phyloP scores from a whole-genome alignment of 768 basidiomycete species.

The Sutorius australiensis region DNA sequence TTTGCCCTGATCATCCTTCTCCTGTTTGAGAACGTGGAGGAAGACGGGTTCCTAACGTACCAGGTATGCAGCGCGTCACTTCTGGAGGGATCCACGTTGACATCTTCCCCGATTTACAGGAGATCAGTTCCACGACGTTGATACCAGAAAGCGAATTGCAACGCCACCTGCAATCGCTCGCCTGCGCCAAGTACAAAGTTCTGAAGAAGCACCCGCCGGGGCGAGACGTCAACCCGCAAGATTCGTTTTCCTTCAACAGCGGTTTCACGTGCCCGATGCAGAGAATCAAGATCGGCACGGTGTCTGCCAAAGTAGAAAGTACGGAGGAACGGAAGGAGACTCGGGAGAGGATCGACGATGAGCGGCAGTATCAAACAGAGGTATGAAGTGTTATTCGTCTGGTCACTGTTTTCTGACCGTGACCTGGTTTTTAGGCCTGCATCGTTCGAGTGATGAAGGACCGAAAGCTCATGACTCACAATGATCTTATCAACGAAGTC shows the following conservation, averaged over 20 bases:
- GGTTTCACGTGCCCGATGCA: constrained; percentile 78
- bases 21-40: constrained; percentile 71
- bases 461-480: constrained; percentile 83
- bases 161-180: constrained; percentile 92
- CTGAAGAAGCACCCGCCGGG: constrained; percentile 88
- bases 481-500: constrained; percentile 86
- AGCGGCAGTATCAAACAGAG: constrained; percentile 85
- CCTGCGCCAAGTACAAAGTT: constrained; percentile 91
- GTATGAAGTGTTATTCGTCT: constrained; percentile 38
- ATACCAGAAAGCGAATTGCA: constrained; percentile 78
- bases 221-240: constrained; percentile 70
- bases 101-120: constrained; percentile 44
- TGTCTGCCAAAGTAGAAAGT: constrained; percentile 85
- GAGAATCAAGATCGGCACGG: constrained; percentile 89
- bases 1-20: constrained; percentile 83
- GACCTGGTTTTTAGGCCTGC: constrained; percentile 66
- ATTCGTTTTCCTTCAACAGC: constrained; percentile 87
- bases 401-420: constrained; percentile 3
- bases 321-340: constrained; percentile 89
- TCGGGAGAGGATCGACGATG: constrained; percentile 85
- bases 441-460: constrained; percentile 98
- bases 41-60: constrained; percentile 73
- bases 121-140: constrained; percentile 71
- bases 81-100: not conserved
- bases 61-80: constrained; percentile 43